These are phyloP conservation scores for Boletus reticuloceps DNA, from an alignment of 768 basidiomycete species.

Conservation along the genomic window DNA sequence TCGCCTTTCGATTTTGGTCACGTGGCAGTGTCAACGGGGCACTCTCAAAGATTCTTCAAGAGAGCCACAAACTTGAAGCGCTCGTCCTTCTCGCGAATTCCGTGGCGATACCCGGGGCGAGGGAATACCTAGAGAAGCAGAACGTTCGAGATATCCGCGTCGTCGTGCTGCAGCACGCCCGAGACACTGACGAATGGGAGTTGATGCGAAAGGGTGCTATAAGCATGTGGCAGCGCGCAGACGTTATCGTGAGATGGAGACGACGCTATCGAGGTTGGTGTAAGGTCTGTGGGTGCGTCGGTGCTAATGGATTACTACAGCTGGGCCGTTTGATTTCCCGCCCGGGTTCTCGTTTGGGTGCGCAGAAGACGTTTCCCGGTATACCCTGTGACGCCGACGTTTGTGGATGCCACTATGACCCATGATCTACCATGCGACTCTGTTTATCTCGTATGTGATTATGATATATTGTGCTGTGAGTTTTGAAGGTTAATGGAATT, in stretches of 20 bases:
- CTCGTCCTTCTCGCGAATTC: conserved; percentile 10
- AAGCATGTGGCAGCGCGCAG: conserved; percentile 16
- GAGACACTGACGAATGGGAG: conserved; percentile 15
- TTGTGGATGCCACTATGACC: no score
- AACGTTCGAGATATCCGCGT: conserved; percentile 9
- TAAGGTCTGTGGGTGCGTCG: no score
- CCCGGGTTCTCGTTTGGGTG: not conserved
- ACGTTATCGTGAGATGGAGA: conserved; percentile 13
- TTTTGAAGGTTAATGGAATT: not conserved
- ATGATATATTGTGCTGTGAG: no score
- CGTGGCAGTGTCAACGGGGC: conserved; percentile 7
- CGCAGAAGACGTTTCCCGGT: not conserved
- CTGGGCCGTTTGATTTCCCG: conserved; percentile 13
- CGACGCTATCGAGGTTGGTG: conserved; percentile 6
- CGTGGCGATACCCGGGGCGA: not conserved
- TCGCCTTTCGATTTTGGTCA: conserved; percentile 17
- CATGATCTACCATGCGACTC: not conserved
- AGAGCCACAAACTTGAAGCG: conserved; percentile 4
- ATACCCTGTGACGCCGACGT: not conserved
- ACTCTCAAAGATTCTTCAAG: conserved; percentile 1
- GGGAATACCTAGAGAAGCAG: conserved; percentile 7
- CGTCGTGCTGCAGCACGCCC: conserved; percentile 12
- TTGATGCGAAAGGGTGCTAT: conserved; percentile 1
- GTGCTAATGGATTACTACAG: not conserved
- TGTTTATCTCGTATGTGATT: not conserved